Percentiles rank a stretch among this genome's conserved stretches.
Conservation (phyloP, 2,329 filamentous ascomycete species). For the Podosphaera xanthii region DNA sequence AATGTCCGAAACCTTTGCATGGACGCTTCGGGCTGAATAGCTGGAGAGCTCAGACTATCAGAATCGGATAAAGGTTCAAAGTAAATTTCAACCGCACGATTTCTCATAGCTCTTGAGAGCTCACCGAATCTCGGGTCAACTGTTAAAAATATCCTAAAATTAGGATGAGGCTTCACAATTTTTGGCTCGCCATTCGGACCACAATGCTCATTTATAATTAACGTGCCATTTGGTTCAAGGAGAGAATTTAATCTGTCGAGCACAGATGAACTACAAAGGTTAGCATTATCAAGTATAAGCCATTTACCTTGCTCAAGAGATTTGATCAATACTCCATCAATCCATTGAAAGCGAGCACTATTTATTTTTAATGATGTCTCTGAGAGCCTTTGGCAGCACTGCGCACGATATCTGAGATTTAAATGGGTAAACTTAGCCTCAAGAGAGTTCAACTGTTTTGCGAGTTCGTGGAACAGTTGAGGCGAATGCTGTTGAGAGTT, state of each 20-base stretch:
- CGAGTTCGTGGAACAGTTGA: slow-evolving; percentile 11
- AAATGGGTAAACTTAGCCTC: slow-evolving; percentile 20
- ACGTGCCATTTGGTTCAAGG: slow-evolving; percentile 66
- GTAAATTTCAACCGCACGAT: slow-evolving; percentile 77
- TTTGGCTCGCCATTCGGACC: slow-evolving; percentile 60
- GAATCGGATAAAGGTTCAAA: slow-evolving; percentile 24
- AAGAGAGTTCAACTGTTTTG: slow-evolving; percentile 15
- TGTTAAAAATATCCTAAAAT: slow-evolving; percentile 83
- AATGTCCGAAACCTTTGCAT: slow-evolving; percentile 14
- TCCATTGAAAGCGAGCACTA: slow-evolving; percentile 80
- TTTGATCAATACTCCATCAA: slow-evolving; percentile 76
- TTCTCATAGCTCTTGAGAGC: slow-evolving; percentile 87
- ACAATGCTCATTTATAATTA: slow-evolving; percentile 87
- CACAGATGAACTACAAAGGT: slow-evolving; percentile 85
- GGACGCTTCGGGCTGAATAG: slow-evolving; percentile 8
- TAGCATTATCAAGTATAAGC: slow-evolving; percentile 92
- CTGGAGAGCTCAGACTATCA: neutral
- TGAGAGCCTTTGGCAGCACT: slow-evolving; percentile 20
- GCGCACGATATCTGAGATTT: slow-evolving; percentile 10
- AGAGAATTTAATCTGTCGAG: slow-evolving; percentile 86
- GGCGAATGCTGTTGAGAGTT: slow-evolving; percentile 3
- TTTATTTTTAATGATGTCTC: slow-evolving; percentile 33
- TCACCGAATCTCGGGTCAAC: slow-evolving; percentile 85
- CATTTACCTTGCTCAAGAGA: slow-evolving; percentile 71
- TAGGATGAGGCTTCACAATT: slow-evolving; percentile 56